Base-by-base conservation (phyloP, 192 early-diverging fungal genomes). In the Linnemannia elongata region DNA sequence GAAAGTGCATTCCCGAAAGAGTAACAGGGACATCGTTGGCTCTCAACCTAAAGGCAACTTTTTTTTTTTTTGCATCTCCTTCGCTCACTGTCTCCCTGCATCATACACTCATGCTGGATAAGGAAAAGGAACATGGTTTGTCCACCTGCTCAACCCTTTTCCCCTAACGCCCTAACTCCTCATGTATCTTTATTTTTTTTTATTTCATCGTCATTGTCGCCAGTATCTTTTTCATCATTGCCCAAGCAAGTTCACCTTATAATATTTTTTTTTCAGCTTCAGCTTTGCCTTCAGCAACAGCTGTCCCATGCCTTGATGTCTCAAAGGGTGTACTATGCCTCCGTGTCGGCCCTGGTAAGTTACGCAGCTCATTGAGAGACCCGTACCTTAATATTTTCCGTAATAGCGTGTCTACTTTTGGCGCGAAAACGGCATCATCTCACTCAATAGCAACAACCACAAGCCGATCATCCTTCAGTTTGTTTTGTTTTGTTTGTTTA, bases 121-220 rank as follows among this genome's bases (percentile, higher is more conserved):
- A 66, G 60, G 60, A 66, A 66, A 66, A 78, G 83, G 83, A 85
- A 80, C 77, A 85, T 85, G 83, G 83, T 85, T 85, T 85, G 83
- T 85, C 83, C 83, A 85, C 35, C 83, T 80, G 78, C 39, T 35
- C 60, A 27, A 44, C 33, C 44, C 12, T 33, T 17, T 20, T 12
- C 36, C 36, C 36, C 33, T 27, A 41, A 38, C 30, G 36, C 36
- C 45, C 24, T 38, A n/a, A 13, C 39, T 30, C 39, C 45, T 33
- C 36, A 33, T 74, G 72, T 44, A 52, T 33, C 24, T 27, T 6
- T 49, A 17, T 17, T 33, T 30, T 33, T 42, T 55, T 10, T 77
- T 33, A 63, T 17, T 44, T 6, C 44, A 39, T 30, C 22, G 10
- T 77, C 18, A 30, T 8, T 57, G 22, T 18, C 13, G 60, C 55